Evolutionary conservation across 306 rosid species (phyloP), one percentile per base, ranked within the genome.

Genomic region (Urtica urens): DNA sequence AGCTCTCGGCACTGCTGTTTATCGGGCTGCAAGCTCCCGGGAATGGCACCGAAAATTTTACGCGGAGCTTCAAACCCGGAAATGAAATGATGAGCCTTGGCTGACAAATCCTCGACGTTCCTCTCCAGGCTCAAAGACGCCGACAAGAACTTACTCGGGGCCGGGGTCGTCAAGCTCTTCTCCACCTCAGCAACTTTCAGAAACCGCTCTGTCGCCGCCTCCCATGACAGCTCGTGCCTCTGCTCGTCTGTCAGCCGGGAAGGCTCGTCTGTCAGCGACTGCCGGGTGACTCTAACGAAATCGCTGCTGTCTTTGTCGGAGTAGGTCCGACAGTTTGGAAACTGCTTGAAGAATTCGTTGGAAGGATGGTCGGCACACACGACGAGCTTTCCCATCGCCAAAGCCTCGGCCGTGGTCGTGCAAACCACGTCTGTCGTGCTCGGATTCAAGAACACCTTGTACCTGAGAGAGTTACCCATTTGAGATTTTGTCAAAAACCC

Each of bases 341-440:
- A 84, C 80, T 84, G 87, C 77, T 77, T 84, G 77, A 90, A 90
- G 76, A 90, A 90, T n/a, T 90, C 87, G 46, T 90, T 90, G 38
- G 97, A 90, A 60, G 82, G 76, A 63, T 90, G 95, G 48, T 84
- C 69, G 26, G 95, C 94, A 4, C 95, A 90, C 17, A 84, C 64
- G 31, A 84, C 84, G 21, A 84, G 63, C 65, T 84, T 90, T 0
- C 94, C 95, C 97, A 84, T 90, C 30, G 97, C 97, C 65, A 90
- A 70, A 31, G 97, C 95, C 73, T 90, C 97, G 25, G 95, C 94
- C n/a, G 95, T 78, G n/a, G 97, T 77, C 1, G 97, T 90, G 69
- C 97, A 90, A 39, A 90, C 94, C 65, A 84, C 95, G 23, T 90
- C 95, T 23, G 97, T 81, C 44, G 95, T 81, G 80, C 97, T 90